phyloP scores from a whole-genome alignment of 345 rosid genomes.

The Pugionium cornutum region DNA sequence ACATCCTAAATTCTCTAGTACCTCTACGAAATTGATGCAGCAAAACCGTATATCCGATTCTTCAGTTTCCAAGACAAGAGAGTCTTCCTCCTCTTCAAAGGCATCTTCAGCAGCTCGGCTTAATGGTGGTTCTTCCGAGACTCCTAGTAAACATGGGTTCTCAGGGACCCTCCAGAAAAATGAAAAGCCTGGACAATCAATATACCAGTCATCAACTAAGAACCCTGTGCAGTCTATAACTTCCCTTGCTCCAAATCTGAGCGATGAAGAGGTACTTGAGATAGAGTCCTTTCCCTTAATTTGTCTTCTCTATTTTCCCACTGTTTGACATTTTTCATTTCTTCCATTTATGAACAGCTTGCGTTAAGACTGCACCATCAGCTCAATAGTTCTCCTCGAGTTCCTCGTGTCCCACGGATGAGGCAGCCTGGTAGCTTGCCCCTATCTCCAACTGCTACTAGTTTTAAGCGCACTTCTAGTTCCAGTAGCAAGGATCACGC shows the following conservation, averaged over 20 bases:
- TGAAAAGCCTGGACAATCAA: slow-evolving; percentile 63
- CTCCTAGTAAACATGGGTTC: slow-evolving; percentile 45
- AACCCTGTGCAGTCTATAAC: slow-evolving; percentile 51
- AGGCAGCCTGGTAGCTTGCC: slow-evolving; percentile 84
- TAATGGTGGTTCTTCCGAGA: slow-evolving; percentile 51
- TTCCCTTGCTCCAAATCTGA: slow-evolving; percentile 55
- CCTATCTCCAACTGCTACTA: slow-evolving; percentile 68
- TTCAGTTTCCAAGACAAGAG: slow-evolving; percentile 62
- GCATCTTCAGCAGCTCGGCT: slow-evolving; percentile 53
- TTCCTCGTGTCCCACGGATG: slow-evolving; percentile 95
- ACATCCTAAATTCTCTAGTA: slow-evolving; percentile 43
- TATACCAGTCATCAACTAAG: slow-evolving; percentile 55
- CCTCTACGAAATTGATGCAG: slow-evolving; percentile 47
- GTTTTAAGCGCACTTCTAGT: slow-evolving; percentile 71
- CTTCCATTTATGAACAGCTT: slow-evolving; percentile 53
- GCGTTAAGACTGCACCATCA: slow-evolving; percentile 97
- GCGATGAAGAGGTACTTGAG: slow-evolving; percentile 86
- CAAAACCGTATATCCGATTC: slow-evolving; percentile 59
- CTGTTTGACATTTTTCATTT: slow-evolving; percentile 28
- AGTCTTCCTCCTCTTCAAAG: slow-evolving; percentile 47
- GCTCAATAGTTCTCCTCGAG: slow-evolving; percentile 97
- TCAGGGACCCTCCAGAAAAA: slow-evolving; percentile 54
- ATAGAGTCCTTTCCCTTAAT: slow-evolving; percentile 8
- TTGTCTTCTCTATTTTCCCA: background rate
- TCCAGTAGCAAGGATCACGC: slow-evolving; percentile 71